Percentiles rank a stretch among this genome's conserved stretches.
Evolutionary conservation across 805 yeast species (phyloP).

Genomic region (Kuraishia hungarica): DNA sequence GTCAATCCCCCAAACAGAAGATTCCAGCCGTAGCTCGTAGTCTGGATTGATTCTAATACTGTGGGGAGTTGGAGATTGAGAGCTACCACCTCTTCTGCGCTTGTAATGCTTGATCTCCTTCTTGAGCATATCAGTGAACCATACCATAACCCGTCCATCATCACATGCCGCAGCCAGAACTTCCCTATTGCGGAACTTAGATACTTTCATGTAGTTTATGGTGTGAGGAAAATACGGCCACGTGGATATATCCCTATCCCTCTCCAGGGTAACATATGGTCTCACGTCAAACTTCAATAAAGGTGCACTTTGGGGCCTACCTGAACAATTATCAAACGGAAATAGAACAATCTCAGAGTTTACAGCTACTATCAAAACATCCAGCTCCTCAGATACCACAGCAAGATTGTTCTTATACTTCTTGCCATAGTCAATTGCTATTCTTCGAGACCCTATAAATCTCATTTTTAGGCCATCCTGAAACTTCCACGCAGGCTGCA

Average conservation of each 20-base stretch:
- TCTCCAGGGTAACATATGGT: neutral
- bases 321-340: neutral
- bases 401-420: constrained; percentile 2
- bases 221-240: constrained; percentile 50
- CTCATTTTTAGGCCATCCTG: constrained; percentile 17
- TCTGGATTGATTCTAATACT: constrained; percentile 12
- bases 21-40: constrained; percentile 22
- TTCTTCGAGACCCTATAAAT: neutral
- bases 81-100: constrained; percentile 1
- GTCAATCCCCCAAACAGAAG: constrained; percentile 62
- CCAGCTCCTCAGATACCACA: neutral
- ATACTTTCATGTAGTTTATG: constrained; percentile 39
- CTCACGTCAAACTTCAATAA: neutral
- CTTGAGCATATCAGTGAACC: constrained; percentile 22
- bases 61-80: neutral
- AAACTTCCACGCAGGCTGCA: constrained; percentile 28
- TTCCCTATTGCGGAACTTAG: constrained; percentile 26
- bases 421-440: neutral
- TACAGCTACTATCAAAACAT: neutral
- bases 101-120: constrained; percentile 6
- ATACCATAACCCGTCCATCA: constrained; percentile 42
- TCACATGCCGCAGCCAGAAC: constrained; percentile 44
- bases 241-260: constrained; percentile 15
- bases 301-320: neutral
- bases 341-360: neutral